Evolutionary conservation across 495 filamentous ascomycete genomes (phyloP).

Genomic region (Lepidopterella palustris): DNA sequence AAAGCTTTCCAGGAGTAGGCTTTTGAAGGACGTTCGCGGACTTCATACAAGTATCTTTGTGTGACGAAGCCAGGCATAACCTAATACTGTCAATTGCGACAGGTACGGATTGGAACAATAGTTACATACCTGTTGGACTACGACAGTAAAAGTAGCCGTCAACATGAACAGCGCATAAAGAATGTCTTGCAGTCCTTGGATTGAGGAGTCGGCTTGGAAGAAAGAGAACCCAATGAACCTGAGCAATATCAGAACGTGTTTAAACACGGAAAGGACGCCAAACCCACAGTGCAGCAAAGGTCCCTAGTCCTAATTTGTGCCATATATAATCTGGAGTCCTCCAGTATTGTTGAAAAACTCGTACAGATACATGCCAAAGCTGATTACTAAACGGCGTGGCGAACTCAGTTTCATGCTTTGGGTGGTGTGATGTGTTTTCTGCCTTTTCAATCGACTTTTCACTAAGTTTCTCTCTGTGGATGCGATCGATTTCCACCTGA

Average conservation of each 20-base stretch:
- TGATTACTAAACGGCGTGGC: conserved; percentile 41
- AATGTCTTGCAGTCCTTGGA: conserved; percentile 43
- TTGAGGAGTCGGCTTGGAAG: conserved; percentile 34
- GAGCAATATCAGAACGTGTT: background rate
- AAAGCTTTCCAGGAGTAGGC: conserved; percentile 81
- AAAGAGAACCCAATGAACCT: conserved; percentile 82
- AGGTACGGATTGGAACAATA: background rate
- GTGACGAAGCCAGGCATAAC: conserved; percentile 77
- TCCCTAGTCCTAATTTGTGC: conserved; percentile 54
- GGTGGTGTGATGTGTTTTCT: conserved; percentile 19
- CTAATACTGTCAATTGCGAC: too few relatives aligned
- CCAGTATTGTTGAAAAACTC: conserved; percentile 86
- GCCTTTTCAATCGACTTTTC: conserved; percentile 28
- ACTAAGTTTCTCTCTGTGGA: conserved; percentile 8
- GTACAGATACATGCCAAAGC: conserved; percentile 45
- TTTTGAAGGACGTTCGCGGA: conserved; percentile 78
- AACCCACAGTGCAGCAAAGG: conserved; percentile 29
- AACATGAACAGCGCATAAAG: conserved; percentile 86
- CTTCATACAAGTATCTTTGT: conserved; percentile 76
- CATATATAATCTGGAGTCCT: conserved; percentile 78
- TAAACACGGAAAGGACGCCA: background rate
- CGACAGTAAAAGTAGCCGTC: conserved; percentile 67
- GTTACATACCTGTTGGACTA: conserved; percentile 55
- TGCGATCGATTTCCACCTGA: conserved; percentile 56
- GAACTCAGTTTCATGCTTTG: conserved; percentile 21